A percentile compares a stretch with the other conserved stretches of the same genome.
phyloP scores from a whole-genome alignment of 768 basidiomycete species.

The Boletus sensibilis region DNA sequence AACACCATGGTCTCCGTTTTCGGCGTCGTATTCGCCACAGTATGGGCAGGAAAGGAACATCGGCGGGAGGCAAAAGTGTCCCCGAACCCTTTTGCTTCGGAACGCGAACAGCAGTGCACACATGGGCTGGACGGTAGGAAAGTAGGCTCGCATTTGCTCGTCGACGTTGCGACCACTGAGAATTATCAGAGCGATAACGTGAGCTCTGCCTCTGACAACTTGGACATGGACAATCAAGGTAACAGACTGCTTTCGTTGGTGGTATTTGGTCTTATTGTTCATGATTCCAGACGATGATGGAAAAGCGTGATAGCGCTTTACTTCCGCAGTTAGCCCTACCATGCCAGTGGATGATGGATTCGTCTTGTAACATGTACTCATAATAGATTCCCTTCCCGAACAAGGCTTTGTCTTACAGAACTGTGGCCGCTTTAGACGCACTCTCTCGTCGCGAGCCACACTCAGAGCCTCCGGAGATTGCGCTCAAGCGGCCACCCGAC shows the following conservation, averaged over 20 bases:
- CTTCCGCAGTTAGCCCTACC: background rate
- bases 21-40: constrained; percentile 14
- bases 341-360: too few species aligned
- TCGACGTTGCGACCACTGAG: background rate
- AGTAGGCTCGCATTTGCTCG: background rate
- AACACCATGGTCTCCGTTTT: constrained; percentile 6
- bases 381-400: too few species aligned
- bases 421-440: too few species aligned
- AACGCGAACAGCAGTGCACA: background rate
- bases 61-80: background rate
- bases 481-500: too few species aligned
- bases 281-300: background rate
- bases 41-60: constrained; percentile 11
- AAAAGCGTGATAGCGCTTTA: background rate
- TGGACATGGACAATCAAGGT: background rate
- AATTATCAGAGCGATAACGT: background rate
- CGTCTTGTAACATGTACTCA: too few species aligned
- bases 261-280: background rate
- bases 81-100: too few species aligned
- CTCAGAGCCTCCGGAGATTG: too few species aligned
- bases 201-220: background rate
- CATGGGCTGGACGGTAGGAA: background rate
- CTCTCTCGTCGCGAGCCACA: too few species aligned
- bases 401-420: too few species aligned
- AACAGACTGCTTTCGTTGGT: background rate